A percentile compares a stretch with the other conserved stretches of the same genome.
phyloP scores from a whole-genome alignment of 176 grass and related monocot species.

The Triticum dicoccoides region DNA sequence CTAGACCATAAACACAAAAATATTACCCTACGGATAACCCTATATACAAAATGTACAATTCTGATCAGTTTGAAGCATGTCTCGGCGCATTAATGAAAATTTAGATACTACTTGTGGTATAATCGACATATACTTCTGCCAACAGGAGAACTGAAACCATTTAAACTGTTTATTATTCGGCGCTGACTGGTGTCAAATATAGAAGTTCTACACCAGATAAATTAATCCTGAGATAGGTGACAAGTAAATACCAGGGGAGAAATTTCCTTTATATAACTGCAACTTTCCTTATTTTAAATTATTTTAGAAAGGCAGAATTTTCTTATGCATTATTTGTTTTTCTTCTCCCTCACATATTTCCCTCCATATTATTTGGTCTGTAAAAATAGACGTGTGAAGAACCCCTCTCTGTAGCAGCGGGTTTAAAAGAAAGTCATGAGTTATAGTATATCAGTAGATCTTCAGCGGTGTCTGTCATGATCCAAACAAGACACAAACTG shows the following conservation, averaged over 20 bases:
- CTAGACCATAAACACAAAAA: not conserved
- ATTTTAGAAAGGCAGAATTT: not conserved
- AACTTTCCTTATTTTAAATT: not conserved
- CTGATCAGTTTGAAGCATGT: not conserved
- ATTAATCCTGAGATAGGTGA: not conserved
- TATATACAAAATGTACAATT: not conserved
- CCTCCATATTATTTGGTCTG: not conserved
- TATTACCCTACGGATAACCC: not conserved
- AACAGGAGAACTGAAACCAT: not conserved
- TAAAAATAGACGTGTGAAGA: not conserved
- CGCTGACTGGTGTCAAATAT: not conserved
- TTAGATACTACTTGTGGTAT: not conserved
- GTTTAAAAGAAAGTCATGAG: not conserved
- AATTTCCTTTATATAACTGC: not conserved
- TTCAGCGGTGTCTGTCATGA: not conserved
- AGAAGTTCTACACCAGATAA: constrained; percentile 11
- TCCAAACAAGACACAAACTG: not conserved
- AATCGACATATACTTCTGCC: not conserved
- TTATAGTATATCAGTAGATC: not conserved
- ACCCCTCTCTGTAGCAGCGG: not conserved
- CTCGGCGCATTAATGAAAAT: not conserved
- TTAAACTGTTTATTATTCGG: not conserved
- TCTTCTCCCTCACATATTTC: not conserved
- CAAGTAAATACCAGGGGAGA: not conserved
- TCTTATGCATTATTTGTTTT: not conserved